Conservation (phyloP, 169 alveolate genomes). For the Plasmodium knowlesi region DNA sequence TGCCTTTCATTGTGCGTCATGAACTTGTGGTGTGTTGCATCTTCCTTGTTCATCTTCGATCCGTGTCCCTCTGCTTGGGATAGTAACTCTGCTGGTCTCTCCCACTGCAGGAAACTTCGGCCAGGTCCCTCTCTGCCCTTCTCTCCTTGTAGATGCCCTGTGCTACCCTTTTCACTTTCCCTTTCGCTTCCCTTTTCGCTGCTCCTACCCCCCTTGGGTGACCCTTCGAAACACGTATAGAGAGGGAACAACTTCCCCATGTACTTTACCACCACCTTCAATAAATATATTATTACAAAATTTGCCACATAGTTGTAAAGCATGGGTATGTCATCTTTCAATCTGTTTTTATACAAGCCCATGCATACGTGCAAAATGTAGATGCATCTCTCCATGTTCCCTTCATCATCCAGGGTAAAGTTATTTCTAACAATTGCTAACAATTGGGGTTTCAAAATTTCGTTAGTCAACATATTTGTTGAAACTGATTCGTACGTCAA, state of each 20-base stretch:
- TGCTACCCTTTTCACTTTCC: not conserved
- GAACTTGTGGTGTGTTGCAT: not conserved
- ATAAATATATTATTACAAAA: slow-evolving; percentile 26
- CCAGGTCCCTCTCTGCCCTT: no score
- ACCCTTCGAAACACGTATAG: not conserved
- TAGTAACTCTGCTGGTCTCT: not conserved
- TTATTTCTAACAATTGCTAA: slow-evolving; percentile 10
- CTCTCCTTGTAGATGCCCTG: not conserved
- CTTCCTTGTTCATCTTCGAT: not conserved
- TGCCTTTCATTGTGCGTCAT: slow-evolving; percentile 6
- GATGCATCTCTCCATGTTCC: slow-evolving; percentile 42
- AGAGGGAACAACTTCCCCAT: slow-evolving; percentile 26
- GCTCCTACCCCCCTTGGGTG: not conserved
- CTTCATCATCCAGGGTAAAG: slow-evolving; percentile 37
- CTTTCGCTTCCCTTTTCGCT: not conserved
- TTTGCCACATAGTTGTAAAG: slow-evolving; percentile 5
- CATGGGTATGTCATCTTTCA: slow-evolving; percentile 23
- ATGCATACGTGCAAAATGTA: slow-evolving; percentile 46
- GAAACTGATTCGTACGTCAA: slow-evolving; percentile 28
- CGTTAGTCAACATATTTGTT: slow-evolving; percentile 17
- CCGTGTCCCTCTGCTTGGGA: not conserved
- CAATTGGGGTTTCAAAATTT: slow-evolving; percentile 6
- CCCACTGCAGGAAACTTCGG: no score
- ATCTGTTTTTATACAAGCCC: slow-evolving; percentile 25
- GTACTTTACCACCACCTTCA: slow-evolving; percentile 37